Percentiles rank a stretch among this genome's conserved stretches.
These are phyloP conservation scores for Hypoxylon sp. DNA, from an alignment of 2,329 filamentous ascomycete species.

Conservation along the genomic window DNA sequence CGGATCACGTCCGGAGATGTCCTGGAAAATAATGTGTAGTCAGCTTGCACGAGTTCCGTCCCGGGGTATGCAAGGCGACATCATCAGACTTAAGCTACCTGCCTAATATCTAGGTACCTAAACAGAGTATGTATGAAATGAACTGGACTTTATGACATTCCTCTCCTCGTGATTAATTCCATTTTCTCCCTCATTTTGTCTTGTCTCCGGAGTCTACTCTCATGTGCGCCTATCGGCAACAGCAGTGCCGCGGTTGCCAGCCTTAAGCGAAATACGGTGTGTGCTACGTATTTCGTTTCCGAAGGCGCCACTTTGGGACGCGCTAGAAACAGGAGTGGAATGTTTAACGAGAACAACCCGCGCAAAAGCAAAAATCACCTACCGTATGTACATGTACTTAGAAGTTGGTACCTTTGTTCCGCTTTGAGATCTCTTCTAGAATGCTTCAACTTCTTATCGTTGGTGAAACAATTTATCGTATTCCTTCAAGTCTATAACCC, in stretches of 20 bases:
- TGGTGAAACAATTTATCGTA: neutral
- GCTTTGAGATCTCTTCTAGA: neutral
- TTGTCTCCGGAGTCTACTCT: too few relatives aligned
- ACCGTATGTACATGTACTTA: neutral
- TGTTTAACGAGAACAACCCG: neutral
- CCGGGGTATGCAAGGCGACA: neutral
- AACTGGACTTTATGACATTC: too few relatives aligned
- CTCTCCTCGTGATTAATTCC: too few relatives aligned
- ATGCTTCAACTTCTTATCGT: neutral
- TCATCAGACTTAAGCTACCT: neutral
- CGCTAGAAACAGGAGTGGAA: neutral
- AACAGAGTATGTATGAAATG: too few relatives aligned
- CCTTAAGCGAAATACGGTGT: too few relatives aligned
- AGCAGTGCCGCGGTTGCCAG: too few relatives aligned
- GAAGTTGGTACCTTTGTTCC: neutral
- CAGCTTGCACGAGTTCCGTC: neutral
- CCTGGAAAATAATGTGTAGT: neutral
- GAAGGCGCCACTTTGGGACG: neutral
- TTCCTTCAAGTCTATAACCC: neutral
- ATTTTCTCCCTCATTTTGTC: too few relatives aligned
- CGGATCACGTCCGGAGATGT: constrained; percentile 1
- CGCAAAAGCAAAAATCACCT: neutral
- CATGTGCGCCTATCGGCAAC: too few relatives aligned
- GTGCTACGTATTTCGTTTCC: too few relatives aligned
- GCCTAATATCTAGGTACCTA: too few relatives aligned